Evolutionary conservation across 139 green algal species (phyloP), one percentile per base, ranked within the genome.

Genomic region (Closterium sp.): DNA sequence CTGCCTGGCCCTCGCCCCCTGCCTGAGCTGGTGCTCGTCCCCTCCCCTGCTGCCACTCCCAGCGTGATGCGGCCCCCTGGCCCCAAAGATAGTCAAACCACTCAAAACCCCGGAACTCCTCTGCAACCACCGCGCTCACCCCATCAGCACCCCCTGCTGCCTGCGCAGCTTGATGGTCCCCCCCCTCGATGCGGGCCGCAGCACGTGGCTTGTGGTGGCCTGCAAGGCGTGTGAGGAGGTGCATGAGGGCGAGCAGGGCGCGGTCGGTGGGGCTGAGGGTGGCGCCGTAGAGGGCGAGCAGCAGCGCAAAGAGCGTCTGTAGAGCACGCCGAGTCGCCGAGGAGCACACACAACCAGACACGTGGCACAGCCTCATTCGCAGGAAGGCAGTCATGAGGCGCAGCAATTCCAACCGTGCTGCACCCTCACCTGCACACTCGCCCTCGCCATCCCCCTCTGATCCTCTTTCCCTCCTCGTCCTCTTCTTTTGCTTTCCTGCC

Each of bases 201-300:
- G 38, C 38, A 50, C 38, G 62, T 79, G 62, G 17, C 62, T 19
- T 79, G 87, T 28, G 31, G 13, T 17, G 31, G 22, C 38, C 21
- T 19, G 19, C 88, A 13, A 86, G 88, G 31, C 42, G 22, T 13
- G 79, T 32, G 27, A 91, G 85, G n/a, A 30, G n/a, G 28, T 31
- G 88, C 88, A 91, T 30, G 24, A 91, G 88, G 31, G n/a, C 13
- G n/a, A 91, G 88, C n/a, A 91, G 30, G 3, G 28, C 11, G 42
- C 88, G 34, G 45, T 91, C 88, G 27, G 27, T 29, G 30, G 38
- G 28, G 42, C 45, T 85, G 31, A 91, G 79, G 13, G 31, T 91
- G 28, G 88, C 88, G 28, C 13, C 22, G 42, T 91, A 91, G 42
- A 28, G 31, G 45, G 31, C 32, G 27, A 91, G 88, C 31, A 91